Base-by-base conservation (phyloP, 2,329 filamentous ascomycete species). In the Chaetomium sp. region DNA sequence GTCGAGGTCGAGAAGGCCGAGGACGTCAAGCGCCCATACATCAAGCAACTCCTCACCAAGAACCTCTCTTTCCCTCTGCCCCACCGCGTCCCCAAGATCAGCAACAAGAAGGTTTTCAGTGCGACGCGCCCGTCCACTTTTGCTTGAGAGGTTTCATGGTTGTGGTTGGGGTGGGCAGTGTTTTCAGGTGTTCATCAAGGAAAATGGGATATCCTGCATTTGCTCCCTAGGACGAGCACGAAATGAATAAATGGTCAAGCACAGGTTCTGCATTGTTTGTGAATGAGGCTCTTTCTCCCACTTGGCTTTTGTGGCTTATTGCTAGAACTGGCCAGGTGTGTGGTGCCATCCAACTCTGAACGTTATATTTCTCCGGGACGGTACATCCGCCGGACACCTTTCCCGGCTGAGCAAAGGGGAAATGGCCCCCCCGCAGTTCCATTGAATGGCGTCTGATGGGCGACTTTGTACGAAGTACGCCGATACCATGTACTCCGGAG, bases 21-120 rank as follows among this genome's bases (percentile, higher is more conserved):
- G 67, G 90, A 94, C 74, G 81, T 99, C 82, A 94, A 92, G 83
- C 90, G 94, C 76, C 92, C 94, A 67, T 99, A 99, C 87, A 95
- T 99, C 84, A 95, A 91, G 85, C 94, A 99, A 82, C 89, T 99
- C 76, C 79, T 95, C 74, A 79, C 82, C 78, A 97, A 97, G 88
- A 76, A 85, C 78, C 89, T 99, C 77, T 89, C 88, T 79, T 99
- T 99, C 89, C 94, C 94, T 75, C 89, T 99, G 68, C 94, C 94
- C 74, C 94, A 99, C 85, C 94, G 95, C 72, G 79, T 91, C 72
- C 82, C 86, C 80, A 91, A 91, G 80, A 81, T 82, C 77, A 78
- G 76, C 75, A 85, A 80, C 81, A 88, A 87, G 83, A 95, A 95
- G 85, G 74, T 97, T 75, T 99, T 95, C 82, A 84, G 88, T 74